Evolutionary conservation across 805 yeast species (phyloP).

Genomic region (Sugiyamaella valdiviana): DNA sequence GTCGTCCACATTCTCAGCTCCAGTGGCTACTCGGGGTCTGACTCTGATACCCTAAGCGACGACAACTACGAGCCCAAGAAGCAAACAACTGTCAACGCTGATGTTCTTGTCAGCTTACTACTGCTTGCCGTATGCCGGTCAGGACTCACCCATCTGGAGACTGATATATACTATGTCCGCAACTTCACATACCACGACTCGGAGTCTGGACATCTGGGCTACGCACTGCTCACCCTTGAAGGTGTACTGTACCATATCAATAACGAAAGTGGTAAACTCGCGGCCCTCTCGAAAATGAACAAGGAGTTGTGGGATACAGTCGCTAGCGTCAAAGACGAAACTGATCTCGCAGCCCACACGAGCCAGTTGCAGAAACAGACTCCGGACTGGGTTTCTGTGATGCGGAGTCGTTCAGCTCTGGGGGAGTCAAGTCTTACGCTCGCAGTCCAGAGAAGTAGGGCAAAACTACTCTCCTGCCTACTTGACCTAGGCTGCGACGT

Average conservation of each 20-base stretch:
- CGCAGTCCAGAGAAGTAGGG: constrained; percentile 42
- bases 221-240: constrained; percentile 76
- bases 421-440: constrained; percentile 72
- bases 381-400: constrained; percentile 17
- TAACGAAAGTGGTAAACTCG: constrained; percentile 37
- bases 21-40: not conserved
- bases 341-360: constrained; percentile 2
- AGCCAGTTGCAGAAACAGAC: constrained; percentile 1
- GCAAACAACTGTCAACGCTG: constrained; percentile 58
- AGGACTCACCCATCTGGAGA: constrained; percentile 49
- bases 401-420: constrained; percentile 38
- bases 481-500: not conserved
- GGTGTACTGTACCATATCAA: constrained; percentile 68
- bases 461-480: not conserved
- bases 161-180: constrained; percentile 61
- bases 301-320: constrained; percentile 49
- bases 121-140: constrained; percentile 66
- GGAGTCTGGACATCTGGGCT: constrained; percentile 60
- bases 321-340: constrained; percentile 27
- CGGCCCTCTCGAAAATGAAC: constrained; percentile 43
- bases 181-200: constrained; percentile 46
- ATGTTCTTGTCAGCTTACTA: constrained; percentile 65
- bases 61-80: not conserved
- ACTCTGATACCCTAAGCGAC: constrained; percentile 11
- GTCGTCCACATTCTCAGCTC: constrained; percentile 43